phyloP scores from a whole-genome alignment of 2,329 filamentous ascomycete species.

The Cryphonectria carpinicola region DNA sequence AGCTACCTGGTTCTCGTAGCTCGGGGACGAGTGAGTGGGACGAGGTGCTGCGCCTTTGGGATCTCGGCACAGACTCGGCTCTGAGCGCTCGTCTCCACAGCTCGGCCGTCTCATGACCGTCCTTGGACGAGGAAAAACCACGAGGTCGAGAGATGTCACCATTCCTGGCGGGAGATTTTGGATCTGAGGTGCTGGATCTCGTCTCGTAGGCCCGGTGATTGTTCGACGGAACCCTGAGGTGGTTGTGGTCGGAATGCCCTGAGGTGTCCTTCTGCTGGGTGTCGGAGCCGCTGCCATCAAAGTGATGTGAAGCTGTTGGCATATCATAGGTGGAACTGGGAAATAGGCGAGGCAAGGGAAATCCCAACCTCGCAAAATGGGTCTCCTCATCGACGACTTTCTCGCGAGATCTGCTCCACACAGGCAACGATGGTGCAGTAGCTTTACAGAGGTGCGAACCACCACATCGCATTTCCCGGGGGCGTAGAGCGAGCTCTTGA shows the following conservation, averaged over 20 bases:
- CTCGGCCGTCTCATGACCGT: conserved; percentile 26
- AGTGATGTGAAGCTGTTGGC: conserved; percentile 33
- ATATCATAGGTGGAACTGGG: conserved; percentile 37
- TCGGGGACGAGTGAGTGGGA: conserved; percentile 2
- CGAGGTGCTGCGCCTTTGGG: conserved; percentile 20
- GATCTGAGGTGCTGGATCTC: background rate
- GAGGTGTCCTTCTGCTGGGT: background rate
- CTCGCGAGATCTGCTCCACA: conserved; percentile 47
- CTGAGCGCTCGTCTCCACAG: conserved; percentile 30
- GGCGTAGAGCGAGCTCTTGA: conserved; percentile 44
- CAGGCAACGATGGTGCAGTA: conserved; percentile 34
- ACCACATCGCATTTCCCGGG: conserved; percentile 47
- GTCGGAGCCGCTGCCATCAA: conserved; percentile 25
- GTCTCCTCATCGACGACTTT: conserved; percentile 41
- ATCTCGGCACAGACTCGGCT: conserved; percentile 27
- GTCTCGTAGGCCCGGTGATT: background rate
- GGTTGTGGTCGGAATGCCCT: background rate
- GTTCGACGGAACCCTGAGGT: conserved; percentile 18
- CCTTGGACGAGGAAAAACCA: conserved; percentile 26
- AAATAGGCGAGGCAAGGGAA: conserved; percentile 43
- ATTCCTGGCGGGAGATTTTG: background rate
- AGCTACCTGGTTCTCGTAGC: background rate
- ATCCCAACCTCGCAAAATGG: conserved; percentile 28
- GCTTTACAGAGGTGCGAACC: conserved; percentile 37
- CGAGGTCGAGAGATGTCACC: conserved; percentile 6